Conservation (phyloP, 805 yeast species). For the Candida stauntonica region DNA sequence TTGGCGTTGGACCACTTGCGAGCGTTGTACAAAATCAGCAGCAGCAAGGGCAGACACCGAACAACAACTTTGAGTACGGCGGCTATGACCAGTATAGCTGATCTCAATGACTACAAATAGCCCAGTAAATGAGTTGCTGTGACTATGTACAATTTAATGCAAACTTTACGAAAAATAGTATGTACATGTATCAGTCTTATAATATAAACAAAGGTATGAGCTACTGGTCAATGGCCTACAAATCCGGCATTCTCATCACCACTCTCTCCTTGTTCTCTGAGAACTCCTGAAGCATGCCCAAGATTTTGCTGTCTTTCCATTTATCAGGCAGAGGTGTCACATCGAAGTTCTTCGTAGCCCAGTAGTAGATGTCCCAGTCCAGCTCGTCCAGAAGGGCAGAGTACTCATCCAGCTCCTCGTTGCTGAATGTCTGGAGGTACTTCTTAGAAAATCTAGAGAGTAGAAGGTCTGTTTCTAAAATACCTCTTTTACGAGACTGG, state of each 20-base stretch:
- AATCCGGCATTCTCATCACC: conserved; percentile 83
- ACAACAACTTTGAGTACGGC: conserved; percentile 35
- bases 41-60: conserved; percentile 20
- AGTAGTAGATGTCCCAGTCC: conserved; percentile 99
- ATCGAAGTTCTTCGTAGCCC: conserved; percentile 86
- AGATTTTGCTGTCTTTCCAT: conserved; percentile 69
- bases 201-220: no score
- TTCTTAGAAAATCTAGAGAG: conserved; percentile 81
- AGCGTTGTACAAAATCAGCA: conserved; percentile 22
- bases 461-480: conserved; percentile 85
- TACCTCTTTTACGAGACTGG: conserved; percentile 93
- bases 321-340: conserved; percentile 83
- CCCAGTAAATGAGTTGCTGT: background rate
- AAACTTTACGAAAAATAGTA: no score
- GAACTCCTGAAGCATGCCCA: conserved; percentile 63
- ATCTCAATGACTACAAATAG: background rate
- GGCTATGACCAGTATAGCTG: conserved; percentile 34
- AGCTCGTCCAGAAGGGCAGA: conserved; percentile 83
- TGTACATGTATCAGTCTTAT: background rate
- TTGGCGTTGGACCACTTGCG: conserved; percentile 80
- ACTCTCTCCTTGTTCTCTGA: conserved; percentile 69
- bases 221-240: conserved; percentile 22
- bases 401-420: conserved; percentile 75
- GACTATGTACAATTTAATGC: conserved; percentile 2
- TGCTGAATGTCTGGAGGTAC: conserved; percentile 53